Percentiles rank a stretch among this genome's conserved stretches.
Evolutionary conservation across 345 rosid genomes (phyloP).

Genomic region (Raphanus sativus): DNA sequence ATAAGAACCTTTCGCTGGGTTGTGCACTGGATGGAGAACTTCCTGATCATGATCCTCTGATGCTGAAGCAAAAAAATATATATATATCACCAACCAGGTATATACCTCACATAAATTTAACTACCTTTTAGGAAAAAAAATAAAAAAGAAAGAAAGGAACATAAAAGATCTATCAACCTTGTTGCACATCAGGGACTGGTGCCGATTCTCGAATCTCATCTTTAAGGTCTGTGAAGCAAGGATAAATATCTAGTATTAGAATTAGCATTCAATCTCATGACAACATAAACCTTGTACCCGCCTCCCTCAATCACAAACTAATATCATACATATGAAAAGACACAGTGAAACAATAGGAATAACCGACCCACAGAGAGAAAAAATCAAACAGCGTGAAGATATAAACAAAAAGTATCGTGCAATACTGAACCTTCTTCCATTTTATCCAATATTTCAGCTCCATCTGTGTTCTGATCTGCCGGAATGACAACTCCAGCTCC

Average conservation of each 20-base stretch:
- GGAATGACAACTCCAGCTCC: conserved; percentile 18
- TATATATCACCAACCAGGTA: not conserved
- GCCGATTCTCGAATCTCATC: conserved; percentile 33
- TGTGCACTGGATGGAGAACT: conserved; percentile 24
- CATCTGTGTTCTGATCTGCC: conserved; percentile 15
- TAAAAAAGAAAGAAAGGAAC: not conserved
- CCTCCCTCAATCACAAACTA: not conserved
- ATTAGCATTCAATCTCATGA: not conserved
- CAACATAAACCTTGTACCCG: not conserved
- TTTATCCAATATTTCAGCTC: conserved; percentile 20
- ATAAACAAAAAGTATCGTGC: not conserved
- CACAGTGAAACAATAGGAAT: not conserved
- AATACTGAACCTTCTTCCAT: conserved; percentile 30
- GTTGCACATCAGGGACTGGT: conserved; percentile 45
- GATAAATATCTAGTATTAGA: not conserved
- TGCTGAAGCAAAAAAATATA: conserved; percentile 17
- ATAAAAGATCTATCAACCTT: conserved; percentile 44
- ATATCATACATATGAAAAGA: not conserved
- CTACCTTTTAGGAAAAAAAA: not conserved
- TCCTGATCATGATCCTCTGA: conserved; percentile 31
- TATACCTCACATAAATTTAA: not conserved
- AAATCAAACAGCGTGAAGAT: not conserved
- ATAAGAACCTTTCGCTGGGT: conserved; percentile 38
- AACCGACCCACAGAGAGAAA: not conserved
- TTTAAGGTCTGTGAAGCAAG: conserved; percentile 43